Evolutionary conservation across 129 eudicot species (phyloP).

Genomic region (Lactuca sativa): DNA sequence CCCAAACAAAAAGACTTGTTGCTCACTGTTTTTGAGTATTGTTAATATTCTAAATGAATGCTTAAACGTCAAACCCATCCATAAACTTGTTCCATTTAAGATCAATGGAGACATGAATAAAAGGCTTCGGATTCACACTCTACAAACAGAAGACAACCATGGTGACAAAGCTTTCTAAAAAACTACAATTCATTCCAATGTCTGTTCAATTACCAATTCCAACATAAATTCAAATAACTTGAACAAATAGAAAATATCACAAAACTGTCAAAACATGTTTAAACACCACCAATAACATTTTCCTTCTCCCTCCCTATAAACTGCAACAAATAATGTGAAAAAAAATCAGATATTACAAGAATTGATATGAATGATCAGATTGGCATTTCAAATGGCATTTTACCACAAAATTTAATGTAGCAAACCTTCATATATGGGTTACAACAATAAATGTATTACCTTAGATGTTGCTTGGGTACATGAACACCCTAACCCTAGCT

Average conservation of each 20-base stretch:
- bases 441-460: conserved; percentile 31
- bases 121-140: too few relatives aligned
- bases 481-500: conserved; percentile 70
- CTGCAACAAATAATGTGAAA: conserved; percentile 23
- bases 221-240: conserved; percentile 13
- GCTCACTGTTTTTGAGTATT: too few relatives aligned
- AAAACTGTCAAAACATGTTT: conserved; percentile 19
- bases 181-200: not conserved
- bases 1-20: too few relatives aligned
- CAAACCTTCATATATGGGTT: too few relatives aligned
- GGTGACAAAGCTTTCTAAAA: not conserved
- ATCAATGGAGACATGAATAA: too few relatives aligned
- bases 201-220: not conserved
- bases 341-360: not conserved
- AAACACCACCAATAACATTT: conserved; percentile 18
- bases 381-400: not conserved
- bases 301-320: conserved; percentile 10
- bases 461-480: conserved; percentile 86
- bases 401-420: not conserved
- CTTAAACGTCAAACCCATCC: too few relatives aligned
- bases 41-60: too few relatives aligned
- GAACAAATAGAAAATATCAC: conserved; percentile 15
- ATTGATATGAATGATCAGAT: not conserved
- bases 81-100: too few relatives aligned
- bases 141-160: not conserved